A percentile compares a stretch with the other conserved stretches of the same genome.
These are phyloP conservation scores for Trypanosoma boissoni DNA, from an alignment of 208 protist species.

Conservation along the genomic window DNA sequence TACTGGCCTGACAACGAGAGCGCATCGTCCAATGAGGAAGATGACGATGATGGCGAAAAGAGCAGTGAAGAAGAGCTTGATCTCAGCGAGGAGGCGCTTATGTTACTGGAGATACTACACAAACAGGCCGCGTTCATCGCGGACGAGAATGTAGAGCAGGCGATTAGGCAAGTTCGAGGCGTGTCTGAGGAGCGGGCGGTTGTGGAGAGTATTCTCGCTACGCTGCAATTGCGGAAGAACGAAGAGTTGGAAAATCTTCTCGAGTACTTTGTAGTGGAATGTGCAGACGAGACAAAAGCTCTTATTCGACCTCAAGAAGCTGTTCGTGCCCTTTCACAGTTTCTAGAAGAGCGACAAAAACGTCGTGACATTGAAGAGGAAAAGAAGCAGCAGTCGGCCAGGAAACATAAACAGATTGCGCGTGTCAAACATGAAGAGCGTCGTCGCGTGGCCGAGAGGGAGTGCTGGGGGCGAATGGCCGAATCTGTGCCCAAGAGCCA, in stretches of 20 bases:
- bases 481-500: slow-evolving; percentile 76
- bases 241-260: slow-evolving; percentile 88
- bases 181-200: slow-evolving; percentile 81
- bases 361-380: slow-evolving; percentile 16
- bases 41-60: slow-evolving; percentile 40
- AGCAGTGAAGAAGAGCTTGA: slow-evolving; percentile 53
- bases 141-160: slow-evolving; percentile 68
- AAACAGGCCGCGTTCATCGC: slow-evolving; percentile 86
- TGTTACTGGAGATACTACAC: slow-evolving; percentile 85
- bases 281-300: slow-evolving; percentile 52
- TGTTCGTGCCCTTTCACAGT: slow-evolving; percentile 74
- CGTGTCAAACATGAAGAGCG: slow-evolving; percentile 34
- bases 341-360: slow-evolving; percentile 67
- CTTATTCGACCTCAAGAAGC: slow-evolving; percentile 86
- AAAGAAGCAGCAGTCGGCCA: slow-evolving; percentile 12
- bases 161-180: slow-evolving; percentile 60
- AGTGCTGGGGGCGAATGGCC: slow-evolving; percentile 87
- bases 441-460: slow-evolving; percentile 48
- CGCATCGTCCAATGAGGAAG: slow-evolving; percentile 29
- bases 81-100: slow-evolving; percentile 71
- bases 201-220: slow-evolving; percentile 92
- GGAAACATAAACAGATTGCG: slow-evolving; percentile 34
- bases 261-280: slow-evolving; percentile 81
- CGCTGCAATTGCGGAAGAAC: slow-evolving; percentile 82
- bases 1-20: slow-evolving; percentile 76